Base-by-base conservation (phyloP, 768 basidiomycete species). In the Steccherinum ochraceum region DNA sequence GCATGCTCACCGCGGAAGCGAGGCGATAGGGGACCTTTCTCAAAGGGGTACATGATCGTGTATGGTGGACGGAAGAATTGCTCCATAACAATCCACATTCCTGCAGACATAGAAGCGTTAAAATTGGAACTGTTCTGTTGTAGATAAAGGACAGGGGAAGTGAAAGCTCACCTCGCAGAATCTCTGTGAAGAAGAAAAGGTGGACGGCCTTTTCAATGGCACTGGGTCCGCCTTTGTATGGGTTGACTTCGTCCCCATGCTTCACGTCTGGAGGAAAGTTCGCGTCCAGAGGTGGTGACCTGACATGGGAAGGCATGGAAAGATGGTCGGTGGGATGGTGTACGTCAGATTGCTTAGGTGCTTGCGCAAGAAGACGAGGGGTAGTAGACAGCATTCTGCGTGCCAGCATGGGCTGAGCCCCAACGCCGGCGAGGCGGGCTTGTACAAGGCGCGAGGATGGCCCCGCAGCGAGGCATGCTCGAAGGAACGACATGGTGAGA, bases 1-100 rank as follows among this genome's bases (percentile, higher is more conserved):
- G 96, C 96, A 69, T 99, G 96, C 69, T 99, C 96, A 44, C 96
- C 96, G 63, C 96, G 86, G 77, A 99, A 99, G 54, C 96, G 90
- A 45, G 96, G 93, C 24, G 93, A 96, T 45, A 98, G 71, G 20
- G 96, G 96, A 26, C 96, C 96, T 68, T 98, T 98, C 73, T 99
- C 96, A 59, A 93, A 96, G 3, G 93, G 94, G 66, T 93, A 93
- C 86, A 87, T 93, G 75, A 97, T 97, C 25, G 95, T 99, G 69
- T 98, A 99, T 23, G 95, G 95, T 24, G 90, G 91, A 53, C 94
- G 79, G 78, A 90, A 92, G 72, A 90, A 86, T 61, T 92, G 84
- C 69, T 92, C 90, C 52, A 90, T 50, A 24, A 98, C 94, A 63
- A 99, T 86, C 91, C 94, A 96, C 92, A 97, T 94, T 62, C 95